Evolutionary conservation across 768 basidiomycete species (phyloP), one percentile per base, ranked within the genome.

Genomic region (Mycena maculata): DNA sequence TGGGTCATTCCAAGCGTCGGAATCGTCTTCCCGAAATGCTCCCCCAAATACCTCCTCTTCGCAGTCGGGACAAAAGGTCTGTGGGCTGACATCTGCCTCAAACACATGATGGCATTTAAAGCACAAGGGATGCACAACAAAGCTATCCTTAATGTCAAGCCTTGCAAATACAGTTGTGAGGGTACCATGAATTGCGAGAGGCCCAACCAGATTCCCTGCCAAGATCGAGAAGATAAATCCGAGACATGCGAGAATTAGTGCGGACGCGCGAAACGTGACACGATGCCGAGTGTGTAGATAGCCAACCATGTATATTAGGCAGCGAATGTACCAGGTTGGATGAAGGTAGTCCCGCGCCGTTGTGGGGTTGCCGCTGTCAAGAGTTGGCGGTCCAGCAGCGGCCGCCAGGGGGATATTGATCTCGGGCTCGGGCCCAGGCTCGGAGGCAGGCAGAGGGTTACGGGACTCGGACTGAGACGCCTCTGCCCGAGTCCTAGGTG

Each of bases 21-120:
- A 28, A 33, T 16, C 15, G 7, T 41, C 39, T 18, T 27, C 3
- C 11, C 23, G 41, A 3, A 18, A 30, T n/a, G 28, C 15, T 1
- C 48, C n/a, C 8, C 55, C 12, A 33, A 57, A 65, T 25, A 65
- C 4, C 23, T 57, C 56, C 22, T 18, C 16, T 1, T 45, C 42
- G 44, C 65, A 66, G 9, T 53, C 58, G 1, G 50, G 41, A 23
- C 65, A 66, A 15, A 66, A 20, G 6, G 42, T 38, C 25, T 33
- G n/a, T 3, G 10, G 4, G 16, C 9, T 2, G 27, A 49, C 18
- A 28, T 27, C 38, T 6, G 59, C 31, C 7, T 15, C 6, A 25
- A 60, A 60, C 3, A 60, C 36, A 11, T 18, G 20, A 38, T 60
- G 59, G 20, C 59, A 49, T 1, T 41, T 22, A 50, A 49, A 60